Conservation (phyloP, 805 yeast species). For the Starmerella geochares region DNA sequence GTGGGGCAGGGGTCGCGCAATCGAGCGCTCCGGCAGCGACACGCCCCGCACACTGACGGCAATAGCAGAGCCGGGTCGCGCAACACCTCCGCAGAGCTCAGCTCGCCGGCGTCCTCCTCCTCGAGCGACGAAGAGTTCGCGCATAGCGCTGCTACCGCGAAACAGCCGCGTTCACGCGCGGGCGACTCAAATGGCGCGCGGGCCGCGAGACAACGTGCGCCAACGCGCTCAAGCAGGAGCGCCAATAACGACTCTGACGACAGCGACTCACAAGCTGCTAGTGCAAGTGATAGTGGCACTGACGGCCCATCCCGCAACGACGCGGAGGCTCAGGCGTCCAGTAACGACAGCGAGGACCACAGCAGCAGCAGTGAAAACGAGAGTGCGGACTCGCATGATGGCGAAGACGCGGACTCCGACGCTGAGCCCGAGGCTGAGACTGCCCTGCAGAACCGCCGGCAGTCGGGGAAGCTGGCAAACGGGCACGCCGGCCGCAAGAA, state of each 20-base stretch:
- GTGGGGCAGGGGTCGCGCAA: conserved; percentile 20
- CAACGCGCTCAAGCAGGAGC: not conserved
- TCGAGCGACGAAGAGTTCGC: not conserved
- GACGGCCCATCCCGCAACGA: not conserved
- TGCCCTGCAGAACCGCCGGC: no score
- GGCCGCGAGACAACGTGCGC: not conserved
- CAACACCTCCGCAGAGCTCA: not conserved
- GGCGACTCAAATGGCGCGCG: not conserved
- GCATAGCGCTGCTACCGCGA: not conserved
- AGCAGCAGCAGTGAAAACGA: not conserved
- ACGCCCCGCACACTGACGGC: not conserved
- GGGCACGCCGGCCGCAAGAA: not conserved
- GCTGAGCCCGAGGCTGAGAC: no score
- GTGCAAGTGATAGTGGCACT: not conserved
- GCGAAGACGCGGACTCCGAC: not conserved
- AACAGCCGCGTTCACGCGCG: not conserved
- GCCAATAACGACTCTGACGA: not conserved
- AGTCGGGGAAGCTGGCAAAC: no score
- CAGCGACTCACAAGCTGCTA: not conserved
- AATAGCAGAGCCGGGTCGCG: not conserved
- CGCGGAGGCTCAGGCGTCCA: not conserved
- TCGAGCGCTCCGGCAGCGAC: conserved; percentile 1
- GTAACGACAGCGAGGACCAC: conserved; percentile 1
- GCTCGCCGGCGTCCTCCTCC: not conserved
- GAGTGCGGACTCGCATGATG: not conserved